phyloP scores from a whole-genome alignment of 768 basidiomycete genomes.

The Megacollybia marginata region DNA sequence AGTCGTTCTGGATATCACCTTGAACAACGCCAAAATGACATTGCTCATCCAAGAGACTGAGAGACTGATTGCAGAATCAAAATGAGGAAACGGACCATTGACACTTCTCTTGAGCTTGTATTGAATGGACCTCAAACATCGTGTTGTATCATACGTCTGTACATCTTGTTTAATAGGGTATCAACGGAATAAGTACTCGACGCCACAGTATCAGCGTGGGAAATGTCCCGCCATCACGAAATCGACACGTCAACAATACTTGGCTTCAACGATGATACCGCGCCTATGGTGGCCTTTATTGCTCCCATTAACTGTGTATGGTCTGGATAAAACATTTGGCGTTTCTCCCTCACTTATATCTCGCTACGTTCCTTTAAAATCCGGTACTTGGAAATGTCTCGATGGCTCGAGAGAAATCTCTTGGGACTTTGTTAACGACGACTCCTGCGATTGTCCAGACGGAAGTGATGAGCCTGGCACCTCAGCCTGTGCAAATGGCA shows the following conservation, averaged over 20 bases:
- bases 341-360: constrained; percentile 46
- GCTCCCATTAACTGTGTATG: no score
- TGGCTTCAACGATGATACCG: no score
- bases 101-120: no score
- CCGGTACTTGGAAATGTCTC: constrained; percentile 69
- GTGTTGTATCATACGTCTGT: no score
- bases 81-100: no score
- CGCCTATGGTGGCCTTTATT: no score
- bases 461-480: constrained; percentile 97
- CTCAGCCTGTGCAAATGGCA: constrained; percentile 67
- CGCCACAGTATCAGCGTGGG: no score
- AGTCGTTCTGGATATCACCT: constrained; percentile 25
- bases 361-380: constrained; percentile 47
- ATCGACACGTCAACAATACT: no score
- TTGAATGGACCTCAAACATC: no score
- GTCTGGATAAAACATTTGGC: constrained; percentile 44
- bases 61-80: background rate
- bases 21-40: background rate
- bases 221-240: no score
- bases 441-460: constrained; percentile 90
- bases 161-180: no score
- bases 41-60: background rate
- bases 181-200: no score
- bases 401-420: constrained; percentile 74
- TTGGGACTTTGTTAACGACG: constrained; percentile 83